A percentile compares a stretch with the other conserved stretches of the same genome.
Conservation (phyloP, 768 basidiomycete species). For the Termitomyces heimii region DNA sequence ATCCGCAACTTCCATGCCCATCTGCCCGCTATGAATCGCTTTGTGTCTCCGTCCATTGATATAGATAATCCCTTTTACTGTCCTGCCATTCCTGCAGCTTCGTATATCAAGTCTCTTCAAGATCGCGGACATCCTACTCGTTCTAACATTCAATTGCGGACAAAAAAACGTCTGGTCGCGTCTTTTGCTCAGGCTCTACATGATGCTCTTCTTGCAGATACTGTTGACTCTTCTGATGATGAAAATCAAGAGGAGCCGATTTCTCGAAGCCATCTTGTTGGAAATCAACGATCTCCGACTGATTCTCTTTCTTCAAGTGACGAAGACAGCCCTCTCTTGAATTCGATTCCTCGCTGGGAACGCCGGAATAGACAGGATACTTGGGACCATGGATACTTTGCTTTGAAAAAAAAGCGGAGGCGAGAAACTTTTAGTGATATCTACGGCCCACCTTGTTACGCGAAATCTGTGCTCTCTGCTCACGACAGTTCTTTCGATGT, state of each 20-base stretch:
- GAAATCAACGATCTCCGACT: neutral
- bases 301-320: slow-evolving; percentile 11
- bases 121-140: slow-evolving; percentile 17
- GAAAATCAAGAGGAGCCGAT: slow-evolving; percentile 1
- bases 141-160: slow-evolving; percentile 6
- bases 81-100: slow-evolving; percentile 38
- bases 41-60: slow-evolving; percentile 34
- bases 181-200: slow-evolving; percentile 30
- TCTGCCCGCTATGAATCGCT: slow-evolving; percentile 1
- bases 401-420: slow-evolving; percentile 9
- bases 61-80: slow-evolving; percentile 56
- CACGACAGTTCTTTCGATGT: slow-evolving; percentile 18
- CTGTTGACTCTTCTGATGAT: slow-evolving; percentile 14
- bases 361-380: slow-evolving; percentile 10
- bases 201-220: slow-evolving; percentile 16
- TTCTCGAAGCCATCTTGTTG: neutral
- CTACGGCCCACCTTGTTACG: neutral
- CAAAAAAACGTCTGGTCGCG: slow-evolving; percentile 16
- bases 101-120: slow-evolving; percentile 42
- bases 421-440: neutral
- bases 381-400: slow-evolving; percentile 21
- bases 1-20: neutral
- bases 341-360: slow-evolving; percentile 16
- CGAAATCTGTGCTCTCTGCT: neutral
- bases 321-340: slow-evolving; percentile 6